phyloP scores from a whole-genome alignment of 768 basidiomycete genomes.

The Exsudoporus frostii region DNA sequence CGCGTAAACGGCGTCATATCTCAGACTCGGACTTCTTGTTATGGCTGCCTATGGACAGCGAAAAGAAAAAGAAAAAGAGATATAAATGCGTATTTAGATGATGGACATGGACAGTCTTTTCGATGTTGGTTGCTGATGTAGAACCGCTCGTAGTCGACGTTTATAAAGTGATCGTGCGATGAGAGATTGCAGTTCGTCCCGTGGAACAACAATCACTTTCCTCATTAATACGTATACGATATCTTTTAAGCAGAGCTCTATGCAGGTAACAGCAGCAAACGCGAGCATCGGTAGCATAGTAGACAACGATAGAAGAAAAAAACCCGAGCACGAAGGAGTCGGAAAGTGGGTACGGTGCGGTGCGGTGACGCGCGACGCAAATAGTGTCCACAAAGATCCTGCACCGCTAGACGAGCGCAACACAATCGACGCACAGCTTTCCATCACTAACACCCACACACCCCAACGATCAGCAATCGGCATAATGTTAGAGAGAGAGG shows the following conservation, averaged over 20 bases:
- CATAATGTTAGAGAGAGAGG: not conserved
- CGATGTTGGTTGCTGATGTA: not conserved
- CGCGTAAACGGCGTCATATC: not conserved
- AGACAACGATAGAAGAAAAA: not conserved
- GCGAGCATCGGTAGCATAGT: constrained; percentile 5
- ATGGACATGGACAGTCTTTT: not conserved
- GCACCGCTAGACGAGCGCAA: constrained; percentile 21
- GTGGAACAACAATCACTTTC: not conserved
- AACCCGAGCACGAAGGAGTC: not conserved
- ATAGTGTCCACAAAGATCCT: too few species aligned
- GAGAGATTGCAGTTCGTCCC: too few species aligned
- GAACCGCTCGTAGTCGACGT: not conserved
- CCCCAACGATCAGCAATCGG: constrained; percentile 12
- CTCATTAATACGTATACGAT: constrained; percentile 14
- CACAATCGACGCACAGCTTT: constrained; percentile 32
- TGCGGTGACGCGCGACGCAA: too few species aligned
- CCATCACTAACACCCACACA: constrained; percentile 22
- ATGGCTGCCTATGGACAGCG: not conserved
- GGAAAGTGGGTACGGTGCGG: too few species aligned
- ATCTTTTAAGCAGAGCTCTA: constrained; percentile 6
- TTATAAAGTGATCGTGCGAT: too few species aligned
- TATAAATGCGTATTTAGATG: not conserved
- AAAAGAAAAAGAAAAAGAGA: not conserved
- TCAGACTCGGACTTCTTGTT: constrained; percentile 1
- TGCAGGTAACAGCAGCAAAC: constrained; percentile 1